These are phyloP conservation scores for Lactarius sanguifluus DNA, from an alignment of 768 basidiomycete genomes.

Conservation along the genomic window DNA sequence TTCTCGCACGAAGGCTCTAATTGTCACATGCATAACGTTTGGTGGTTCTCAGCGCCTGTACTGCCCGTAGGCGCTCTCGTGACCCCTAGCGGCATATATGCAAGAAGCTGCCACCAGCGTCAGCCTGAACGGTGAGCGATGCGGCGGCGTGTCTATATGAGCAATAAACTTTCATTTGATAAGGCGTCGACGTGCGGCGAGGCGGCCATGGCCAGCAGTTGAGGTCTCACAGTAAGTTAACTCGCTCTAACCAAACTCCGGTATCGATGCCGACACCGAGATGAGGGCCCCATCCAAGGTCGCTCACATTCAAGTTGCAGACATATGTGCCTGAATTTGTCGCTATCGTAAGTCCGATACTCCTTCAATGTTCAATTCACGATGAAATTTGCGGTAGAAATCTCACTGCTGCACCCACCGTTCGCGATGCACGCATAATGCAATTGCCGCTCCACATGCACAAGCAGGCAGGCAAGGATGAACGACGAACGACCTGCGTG, in stretches of 20 bases:
- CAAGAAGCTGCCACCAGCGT: neutral
- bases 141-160: neutral
- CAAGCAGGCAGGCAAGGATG: neutral
- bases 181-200: neutral
- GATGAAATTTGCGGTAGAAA: neutral
- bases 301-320: neutral
- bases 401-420: neutral
- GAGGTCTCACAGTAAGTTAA: neutral
- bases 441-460: neutral
- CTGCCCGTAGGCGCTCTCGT: neutral
- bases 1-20: neutral
- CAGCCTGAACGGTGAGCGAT: neutral
- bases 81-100: too few species aligned
- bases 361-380: neutral
- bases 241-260: neutral
- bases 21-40: neutral
- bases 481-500: neutral
- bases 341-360: neutral
- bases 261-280: neutral
- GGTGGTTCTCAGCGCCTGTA: neutral
- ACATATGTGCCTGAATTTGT: neutral
- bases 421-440: neutral
- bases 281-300: neutral
- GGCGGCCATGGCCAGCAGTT: neutral
- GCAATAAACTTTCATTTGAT: neutral